Evolutionary conservation across 306 rosid genomes (phyloP), one percentile per base, ranked within the genome.

Genomic region (Trifolium subterraneum): DNA sequence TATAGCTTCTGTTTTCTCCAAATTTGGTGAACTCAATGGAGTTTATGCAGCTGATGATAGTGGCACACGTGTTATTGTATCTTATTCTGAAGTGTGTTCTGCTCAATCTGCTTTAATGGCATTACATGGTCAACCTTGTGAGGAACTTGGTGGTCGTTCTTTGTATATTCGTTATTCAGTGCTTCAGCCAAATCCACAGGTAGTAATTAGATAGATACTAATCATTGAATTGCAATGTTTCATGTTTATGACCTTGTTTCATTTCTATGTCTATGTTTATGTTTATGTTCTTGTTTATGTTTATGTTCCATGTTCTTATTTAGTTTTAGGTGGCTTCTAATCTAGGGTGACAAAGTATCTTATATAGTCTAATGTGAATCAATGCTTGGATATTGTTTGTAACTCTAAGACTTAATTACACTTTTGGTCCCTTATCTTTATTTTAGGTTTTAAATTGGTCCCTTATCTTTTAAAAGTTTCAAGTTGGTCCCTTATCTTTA

Each of bases 11-110:
- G 92, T 84, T 22, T 93, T 91, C 71, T 15, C 77, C 36, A 70
- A 83, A 39, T 93, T 86, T 75, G 97, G 98, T 20, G 86, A 81
- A n/a, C 76, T 91, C 11, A 75, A 69, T 38, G 93, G 87, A 9
- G 92, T 93, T 5, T 82, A 81, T 75, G 85, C 88, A 11, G 98
- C 98, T 9, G 98, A 93, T 64, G 91, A 89, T 42, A 85, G 88
- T 58, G 98, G 97, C 12, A 84, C 87, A 63, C 98, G 96, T 38
- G 96, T 93, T 13, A 87, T 93, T 19, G 85, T 93, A 10, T 89
- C 87, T 50, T 93, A 55, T 55, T 42, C 68, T 15, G 79, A 93
- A 27, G 84, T 81, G 48, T 10, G 75, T 69, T 74, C 83, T 29
- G 93, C 97, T 60, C 83, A 68, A 72, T 77, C 85, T 59, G 98